Evolutionary conservation across 1,284 basidiomycete species (phyloP).

Genomic region (Melampsora abietis-canadensis): DNA sequence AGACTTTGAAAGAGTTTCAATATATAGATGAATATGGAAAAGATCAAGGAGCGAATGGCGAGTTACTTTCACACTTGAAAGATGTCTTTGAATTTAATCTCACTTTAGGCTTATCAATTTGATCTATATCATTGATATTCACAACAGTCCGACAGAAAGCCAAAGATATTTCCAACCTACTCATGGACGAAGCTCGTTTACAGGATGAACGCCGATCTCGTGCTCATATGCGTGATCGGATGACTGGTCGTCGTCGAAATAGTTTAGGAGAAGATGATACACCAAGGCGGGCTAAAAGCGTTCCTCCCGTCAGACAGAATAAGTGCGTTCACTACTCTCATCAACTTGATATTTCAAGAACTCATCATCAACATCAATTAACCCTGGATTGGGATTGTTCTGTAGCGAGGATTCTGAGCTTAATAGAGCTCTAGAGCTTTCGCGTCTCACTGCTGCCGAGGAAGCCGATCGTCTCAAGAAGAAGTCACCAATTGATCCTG

Average conservation of each 20-base stretch:
- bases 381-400: conserved; percentile 45
- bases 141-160: conserved; percentile 81
- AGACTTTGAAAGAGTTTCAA: conserved; percentile 98
- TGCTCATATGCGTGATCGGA: conserved; percentile 90
- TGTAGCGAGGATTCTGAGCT: conserved; percentile 73
- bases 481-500: conserved; percentile 25
- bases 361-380: too few relatives aligned
- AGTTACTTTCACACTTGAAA: conserved; percentile 31
- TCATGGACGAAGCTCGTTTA: conserved; percentile 82
- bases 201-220: conserved; percentile 78
- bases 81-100: neutral
- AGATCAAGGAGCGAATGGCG: conserved; percentile 90
- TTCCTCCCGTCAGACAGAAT: conserved; percentile 31
- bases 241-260: conserved; percentile 65
- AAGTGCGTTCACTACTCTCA: too few relatives aligned
- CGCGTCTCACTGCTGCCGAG: conserved; percentile 35
- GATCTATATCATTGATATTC: neutral
- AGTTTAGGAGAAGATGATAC: conserved; percentile 55
- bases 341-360: too few relatives aligned
- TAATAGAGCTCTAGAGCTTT: conserved; percentile 62
- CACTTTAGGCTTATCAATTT: neutral
- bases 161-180: conserved; percentile 94
- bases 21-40: conserved; percentile 92
- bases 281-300: conserved; percentile 44
- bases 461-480: conserved; percentile 40